Base-by-base conservation (phyloP, 2,329 filamentous ascomycete species). In the Thermoascus crustaceus region DNA sequence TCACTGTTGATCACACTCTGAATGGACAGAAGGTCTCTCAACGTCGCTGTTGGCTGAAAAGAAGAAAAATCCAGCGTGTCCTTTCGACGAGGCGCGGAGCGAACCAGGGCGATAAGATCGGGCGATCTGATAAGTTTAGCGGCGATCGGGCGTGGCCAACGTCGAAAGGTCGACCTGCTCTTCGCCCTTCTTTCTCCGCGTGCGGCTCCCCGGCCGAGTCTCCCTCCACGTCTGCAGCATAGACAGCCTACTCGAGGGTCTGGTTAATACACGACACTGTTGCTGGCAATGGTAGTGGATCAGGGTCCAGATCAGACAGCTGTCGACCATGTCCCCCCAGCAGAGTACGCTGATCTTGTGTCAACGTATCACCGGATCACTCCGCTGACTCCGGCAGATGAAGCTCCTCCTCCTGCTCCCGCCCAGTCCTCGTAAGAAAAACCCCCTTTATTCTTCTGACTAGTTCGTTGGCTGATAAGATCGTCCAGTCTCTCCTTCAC, bases 401-500 rank as follows among this genome's bases (percentile, higher is more conserved):
- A 37, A 30, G n/a, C n/a, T n/a, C 32, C 29, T 39, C 11, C 41
- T 39, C 32, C 39, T 29, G 36, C 33, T 36, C 25, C 19, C 17
- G 39, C 24, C 26, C 41, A 44, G 37, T 35, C 41, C 22, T 44
- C 41, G 41, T 44, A 42, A 41, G 41, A 11, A 9, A 10, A 8
- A n/a, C 30, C 17, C 16, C 8, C 17, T 4, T 24, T 25, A 4
- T 30, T 17, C 16, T 16, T 10, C 9, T 27, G 4, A 11, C 4
- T 14, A 16, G 10, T 3, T 27, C n/a, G 14, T 38, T 29, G 21
- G 5, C 17, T 34, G 14, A 35, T 24, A 30, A n/a, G 16, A 21
- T 38, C 27, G 34, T 26, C 16, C 54, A 89, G 85, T 25, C 71
- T 91, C 48, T 91, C 86, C 22, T 96, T 96, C 61, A 94, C 86